Evolutionary conservation across 2,329 filamentous ascomycete genomes (phyloP), one percentile per base, ranked within the genome.

Genomic region (Emericellopsis atlantica): DNA sequence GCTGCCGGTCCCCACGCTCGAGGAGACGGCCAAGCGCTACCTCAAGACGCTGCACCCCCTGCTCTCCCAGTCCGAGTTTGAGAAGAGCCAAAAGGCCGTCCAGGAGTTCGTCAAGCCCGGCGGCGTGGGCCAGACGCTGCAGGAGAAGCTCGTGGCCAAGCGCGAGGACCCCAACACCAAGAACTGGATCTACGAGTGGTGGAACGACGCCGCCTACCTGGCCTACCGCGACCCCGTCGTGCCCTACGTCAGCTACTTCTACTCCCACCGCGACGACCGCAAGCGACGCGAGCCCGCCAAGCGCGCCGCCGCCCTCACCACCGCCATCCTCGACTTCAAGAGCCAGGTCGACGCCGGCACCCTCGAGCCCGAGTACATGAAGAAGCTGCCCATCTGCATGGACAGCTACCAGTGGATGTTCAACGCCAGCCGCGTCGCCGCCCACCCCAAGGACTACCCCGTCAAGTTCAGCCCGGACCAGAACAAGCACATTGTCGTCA

Each of bases 341-440:
- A 84, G 81, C 62, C 79, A 88, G 66, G 90, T 96, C 16, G 90
- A 95, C 57, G 60, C 62, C 35, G 80, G 81, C 49, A 80, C 78
- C 7, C 71, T 98, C 40, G 92, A 98, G 69, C 92, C 92, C 21
- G 92, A 98, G 65, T 96, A 95, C 67, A 95, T 98, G 88, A 93
- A 93, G 71, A 89, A 88, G 66, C 74, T 93, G 44, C 92, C 92
- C 45, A 90, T 96, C 57, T 92, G 89, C 63, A 98, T 98, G 92
- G 88, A 88, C 70, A 92, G 86, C 58, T 96, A 95, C 70, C 72
- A 95, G 67, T 96, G 81, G 76, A 98, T 98, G 92, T 98, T 98
- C 76, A 96, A 98, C 65, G 79, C 77, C 63, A 84, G 78, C 62
- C 82, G 92, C 51, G 80, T 96, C 33, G 82, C 90, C 24, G 83